A percentile compares a stretch with the other conserved stretches of the same genome.
These are phyloP conservation scores for Cercophora scortea DNA, from an alignment of 495 filamentous ascomycete species.

Conservation along the genomic window DNA sequence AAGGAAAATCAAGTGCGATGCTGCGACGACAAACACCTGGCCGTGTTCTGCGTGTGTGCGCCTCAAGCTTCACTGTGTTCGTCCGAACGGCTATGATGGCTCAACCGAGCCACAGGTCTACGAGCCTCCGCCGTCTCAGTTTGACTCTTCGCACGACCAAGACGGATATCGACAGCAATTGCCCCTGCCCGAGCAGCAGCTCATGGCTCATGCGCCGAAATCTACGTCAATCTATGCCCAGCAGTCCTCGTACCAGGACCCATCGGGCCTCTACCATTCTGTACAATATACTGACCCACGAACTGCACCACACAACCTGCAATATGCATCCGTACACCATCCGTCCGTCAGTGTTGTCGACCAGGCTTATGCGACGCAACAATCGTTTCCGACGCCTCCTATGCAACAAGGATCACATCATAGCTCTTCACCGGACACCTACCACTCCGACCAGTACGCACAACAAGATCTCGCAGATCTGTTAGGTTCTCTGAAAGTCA, in stretches of 20 bases:
- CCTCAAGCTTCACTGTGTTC: constrained; percentile 87
- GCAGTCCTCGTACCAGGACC: constrained; percentile 31
- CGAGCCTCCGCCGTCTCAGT: constrained; percentile 37
- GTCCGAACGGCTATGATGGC: constrained; percentile 83
- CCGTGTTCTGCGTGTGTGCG: constrained; percentile 91
- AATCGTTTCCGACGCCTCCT: constrained; percentile 48
- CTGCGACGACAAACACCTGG: constrained; percentile 96
- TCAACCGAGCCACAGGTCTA: constrained; percentile 43
- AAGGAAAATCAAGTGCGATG: constrained; percentile 93
- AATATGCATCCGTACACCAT: constrained; percentile 38
- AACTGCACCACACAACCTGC: constrained; percentile 35
- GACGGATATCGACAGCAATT: constrained; percentile 50
- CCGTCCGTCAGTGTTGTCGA: constrained; percentile 40
- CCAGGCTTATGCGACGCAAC: constrained; percentile 36
- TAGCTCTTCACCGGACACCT: constrained; percentile 39
- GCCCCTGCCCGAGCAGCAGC: constrained; percentile 35
- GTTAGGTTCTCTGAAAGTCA: constrained; percentile 78
- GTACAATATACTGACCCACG: constrained; percentile 39
- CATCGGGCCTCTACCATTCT: constrained; percentile 34
- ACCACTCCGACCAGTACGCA: constrained; percentile 56
- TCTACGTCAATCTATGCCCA: constrained; percentile 27
- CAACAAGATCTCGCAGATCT: constrained; percentile 70
- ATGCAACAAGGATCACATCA: constrained; percentile 39
- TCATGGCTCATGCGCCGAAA: constrained; percentile 27
- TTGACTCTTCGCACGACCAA: constrained; percentile 36